Evolutionary conservation across 176 grass and related monocot genomes (phyloP), one percentile per base, ranked within the genome.

Genomic region (Oryza punctata): DNA sequence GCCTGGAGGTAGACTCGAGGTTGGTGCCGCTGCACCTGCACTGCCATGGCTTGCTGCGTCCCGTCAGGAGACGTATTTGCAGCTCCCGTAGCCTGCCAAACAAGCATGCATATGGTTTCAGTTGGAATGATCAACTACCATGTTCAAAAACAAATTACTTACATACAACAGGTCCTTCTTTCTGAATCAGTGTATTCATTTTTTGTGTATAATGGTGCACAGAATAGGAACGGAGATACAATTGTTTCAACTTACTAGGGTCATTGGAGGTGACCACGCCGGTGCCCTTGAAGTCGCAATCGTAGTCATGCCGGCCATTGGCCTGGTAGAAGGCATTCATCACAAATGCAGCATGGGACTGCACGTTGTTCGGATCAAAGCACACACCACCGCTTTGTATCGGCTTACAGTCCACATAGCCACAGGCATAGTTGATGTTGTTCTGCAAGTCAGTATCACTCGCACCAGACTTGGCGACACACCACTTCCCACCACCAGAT

Each of bases 351-450:
- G 93, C 87, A 52, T 94, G 93, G 0, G 90, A 73, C 70, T 29
- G 69, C 25, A 90, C 49, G 12, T 74, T 84, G 82, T 94, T 88
- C 1, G 93, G 93, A 25, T 85, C 47, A 2, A 92, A 94, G 93
- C 93, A 94, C 4, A 70, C 19, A 4, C 93, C 93, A 4, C 90
- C 87, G 0, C 80, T 78, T 65, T 94, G 89, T 61, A 94, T 90
- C 3, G 85, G 78, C 23, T 77, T 63, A 65, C 93, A 94, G 70
- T 94, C 87, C 40, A 89, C 70, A 7, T 66, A 73, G 59, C 47
- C 83, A 37, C 93, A 94, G 1, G 87, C 90, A 16, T 92, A 94
- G 82, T 94, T 91, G 79, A 95, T 95, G 83, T 98, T 95, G 77
- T 81, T 81, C 85, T 95, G 93, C 72, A 95, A 81, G 73, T 75